phyloP scores from a whole-genome alignment of 352 stramenopile genomes.

The Phytophthora sp. region DNA sequence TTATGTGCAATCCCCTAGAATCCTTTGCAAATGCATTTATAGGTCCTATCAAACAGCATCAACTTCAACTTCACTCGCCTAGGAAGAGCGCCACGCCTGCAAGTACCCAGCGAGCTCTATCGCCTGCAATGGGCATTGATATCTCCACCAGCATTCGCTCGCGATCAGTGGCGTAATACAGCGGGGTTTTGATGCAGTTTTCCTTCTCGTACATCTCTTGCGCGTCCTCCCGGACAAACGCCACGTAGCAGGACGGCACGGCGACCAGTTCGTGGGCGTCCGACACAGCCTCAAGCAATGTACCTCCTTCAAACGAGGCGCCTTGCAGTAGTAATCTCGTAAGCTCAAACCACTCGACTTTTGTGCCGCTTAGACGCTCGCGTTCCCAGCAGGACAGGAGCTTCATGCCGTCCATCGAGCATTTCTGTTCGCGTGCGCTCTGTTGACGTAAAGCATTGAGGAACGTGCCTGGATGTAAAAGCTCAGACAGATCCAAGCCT shows the following conservation, averaged over 20 bases:
- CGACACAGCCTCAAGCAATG: slow-evolving; percentile 76
- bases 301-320: slow-evolving; percentile 83
- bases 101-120: slow-evolving; percentile 80
- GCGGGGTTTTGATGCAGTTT: slow-evolving; percentile 71
- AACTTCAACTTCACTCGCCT: slow-evolving; percentile 54
- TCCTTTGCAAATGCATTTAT: background rate
- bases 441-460: slow-evolving; percentile 94
- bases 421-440: slow-evolving; percentile 80
- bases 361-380: slow-evolving; percentile 51
- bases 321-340: slow-evolving; percentile 86
- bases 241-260: slow-evolving; percentile 83
- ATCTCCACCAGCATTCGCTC: slow-evolving; percentile 87
- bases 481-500: slow-evolving; percentile 88
- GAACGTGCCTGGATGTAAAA: slow-evolving; percentile 95
- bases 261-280: slow-evolving; percentile 86
- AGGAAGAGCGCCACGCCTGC: slow-evolving; percentile 87
- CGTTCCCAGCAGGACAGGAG: slow-evolving; percentile 91
- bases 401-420: slow-evolving; percentile 92
- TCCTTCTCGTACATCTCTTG: slow-evolving; percentile 81
- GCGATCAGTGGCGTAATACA: slow-evolving; percentile 82
- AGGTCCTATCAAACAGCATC: slow-evolving; percentile 1
- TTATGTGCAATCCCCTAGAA: background rate
- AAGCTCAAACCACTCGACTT: slow-evolving; percentile 85
- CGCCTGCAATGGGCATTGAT: slow-evolving; percentile 73
- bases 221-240: slow-evolving; percentile 80